A percentile compares a stretch with the other conserved stretches of the same genome.
phyloP scores from a whole-genome alignment of 2,329 filamentous ascomycete species.

The Hypoxylon sp. region DNA sequence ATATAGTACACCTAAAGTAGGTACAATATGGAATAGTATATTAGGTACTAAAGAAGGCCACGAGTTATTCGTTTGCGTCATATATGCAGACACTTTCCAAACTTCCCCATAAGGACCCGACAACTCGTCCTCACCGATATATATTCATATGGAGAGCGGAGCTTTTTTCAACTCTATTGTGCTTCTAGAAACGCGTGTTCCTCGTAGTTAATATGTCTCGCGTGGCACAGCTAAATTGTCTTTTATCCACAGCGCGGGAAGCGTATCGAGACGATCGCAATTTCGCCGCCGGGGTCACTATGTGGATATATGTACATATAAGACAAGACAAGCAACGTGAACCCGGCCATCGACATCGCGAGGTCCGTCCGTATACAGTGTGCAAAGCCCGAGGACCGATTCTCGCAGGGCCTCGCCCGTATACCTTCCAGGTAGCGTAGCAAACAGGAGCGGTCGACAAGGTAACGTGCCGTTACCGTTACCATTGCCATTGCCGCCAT shows the following conservation, averaged over 20 bases:
- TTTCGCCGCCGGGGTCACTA: constrained; percentile 22
- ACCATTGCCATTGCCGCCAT: neutral
- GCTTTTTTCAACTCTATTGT: neutral
- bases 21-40: too few relatives aligned
- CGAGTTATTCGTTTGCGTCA: neutral
- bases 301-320: constrained; percentile 8
- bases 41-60: neutral
- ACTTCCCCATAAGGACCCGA: neutral
- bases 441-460: constrained; percentile 17
- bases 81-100: neutral
- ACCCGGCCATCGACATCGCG: constrained; percentile 25
- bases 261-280: constrained; percentile 37
- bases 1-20: neutral
- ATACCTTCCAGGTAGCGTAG: neutral
- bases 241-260: constrained; percentile 19
- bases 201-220: constrained; percentile 15
- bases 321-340: constrained; percentile 29
- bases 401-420: neutral
- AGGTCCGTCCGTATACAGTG: constrained; percentile 15
- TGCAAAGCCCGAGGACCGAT: neutral
- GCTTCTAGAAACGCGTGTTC: constrained; percentile 7
- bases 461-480: neutral
- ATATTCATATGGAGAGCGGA: neutral
- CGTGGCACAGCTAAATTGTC: constrained; percentile 22
- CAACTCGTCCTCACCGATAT: neutral